Evolutionary conservation across 2,329 filamentous ascomycete species (phyloP), one percentile per base, ranked within the genome.

Genomic region (Claviceps spartinae): DNA sequence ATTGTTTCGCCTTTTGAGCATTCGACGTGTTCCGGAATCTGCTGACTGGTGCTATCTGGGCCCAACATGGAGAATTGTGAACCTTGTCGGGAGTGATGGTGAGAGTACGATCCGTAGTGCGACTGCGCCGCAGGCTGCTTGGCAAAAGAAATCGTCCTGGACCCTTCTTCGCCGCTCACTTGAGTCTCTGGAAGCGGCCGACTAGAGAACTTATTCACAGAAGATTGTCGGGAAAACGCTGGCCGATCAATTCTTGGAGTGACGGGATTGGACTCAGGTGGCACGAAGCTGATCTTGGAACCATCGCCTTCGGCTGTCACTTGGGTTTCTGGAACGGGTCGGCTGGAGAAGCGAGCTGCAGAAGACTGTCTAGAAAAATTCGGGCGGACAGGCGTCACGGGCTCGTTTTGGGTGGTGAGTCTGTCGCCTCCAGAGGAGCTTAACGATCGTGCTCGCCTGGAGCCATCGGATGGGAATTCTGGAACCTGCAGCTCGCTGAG

Each of bases 321-420:
- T 54, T 75, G 78, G 2, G 86, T 83, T 57, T 85, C 79, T 0
- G 86, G 87, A 1, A 87, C 80, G 0, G 86, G 81, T 5, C 79
- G 81, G 49, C 84, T 89, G 0, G 82, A 84, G 63, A 91, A 91
- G 40, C 79, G 79, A 45, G 77, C 69, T 1, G 75, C 61, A 1
- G 71, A 81, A 22, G 75, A 71, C 50, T 79, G 74, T 5, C 76
- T 69, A 2, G 77, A 76, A 8, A 77, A 65, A 14, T 67, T 65
- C 6, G 78, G 78, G 34, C 73, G 71, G 49, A 56, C 60, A 46
- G 61, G 56, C 42, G 65, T 63, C 24, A 56, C 42, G 1, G 55
- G 53, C 11, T 58, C 60, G 30, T 62, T 55, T 38, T 55, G 58
- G 4, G 55, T 20, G 37, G 14, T 9, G 22, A 40, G 40, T 22